phyloP scores from a whole-genome alignment of 1,139 yeast genomes.

The Sugiyamaella xylanicola region DNA sequence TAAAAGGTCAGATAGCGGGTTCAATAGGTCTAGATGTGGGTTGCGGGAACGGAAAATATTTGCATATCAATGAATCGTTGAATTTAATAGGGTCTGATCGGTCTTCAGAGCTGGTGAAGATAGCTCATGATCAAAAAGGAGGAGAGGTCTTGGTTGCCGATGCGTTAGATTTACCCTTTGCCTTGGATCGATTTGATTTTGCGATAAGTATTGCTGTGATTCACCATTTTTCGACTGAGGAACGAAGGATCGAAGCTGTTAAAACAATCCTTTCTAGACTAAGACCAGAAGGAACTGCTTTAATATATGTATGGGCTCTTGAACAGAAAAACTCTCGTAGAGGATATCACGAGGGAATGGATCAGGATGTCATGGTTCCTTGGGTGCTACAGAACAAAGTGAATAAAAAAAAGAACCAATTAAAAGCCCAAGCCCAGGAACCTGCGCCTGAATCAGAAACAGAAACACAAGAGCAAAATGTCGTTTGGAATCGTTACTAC shows the following conservation, averaged over 20 bases:
- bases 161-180: conserved; percentile 73
- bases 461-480: conserved; percentile 32
- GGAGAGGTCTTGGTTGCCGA: conserved; percentile 69
- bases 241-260: conserved; percentile 76
- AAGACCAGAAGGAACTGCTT: conserved; percentile 61
- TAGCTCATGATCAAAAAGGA: conserved; percentile 57
- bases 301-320: conserved; percentile 94
- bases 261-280: conserved; percentile 64
- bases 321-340: conserved; percentile 86
- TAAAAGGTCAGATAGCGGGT: conserved; percentile 48
- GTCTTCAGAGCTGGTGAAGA: conserved; percentile 71
- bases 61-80: conserved; percentile 67
- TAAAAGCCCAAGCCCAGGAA: neutral
- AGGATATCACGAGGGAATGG: conserved; percentile 87
- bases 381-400: conserved; percentile 69
- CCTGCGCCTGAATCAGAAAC: conserved; percentile 26
- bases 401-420: conserved; percentile 14
- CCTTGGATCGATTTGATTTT: conserved; percentile 66
- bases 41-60: conserved; percentile 94
- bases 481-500: conserved; percentile 78
- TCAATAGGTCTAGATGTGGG: conserved; percentile 66
- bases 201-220: conserved; percentile 95
- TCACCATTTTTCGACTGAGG: conserved; percentile 88
- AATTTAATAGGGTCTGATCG: conserved; percentile 81
- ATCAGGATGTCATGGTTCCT: conserved; percentile 91